phyloP scores from a whole-genome alignment of 306 rosid genomes.

The Pueraria montana region DNA sequence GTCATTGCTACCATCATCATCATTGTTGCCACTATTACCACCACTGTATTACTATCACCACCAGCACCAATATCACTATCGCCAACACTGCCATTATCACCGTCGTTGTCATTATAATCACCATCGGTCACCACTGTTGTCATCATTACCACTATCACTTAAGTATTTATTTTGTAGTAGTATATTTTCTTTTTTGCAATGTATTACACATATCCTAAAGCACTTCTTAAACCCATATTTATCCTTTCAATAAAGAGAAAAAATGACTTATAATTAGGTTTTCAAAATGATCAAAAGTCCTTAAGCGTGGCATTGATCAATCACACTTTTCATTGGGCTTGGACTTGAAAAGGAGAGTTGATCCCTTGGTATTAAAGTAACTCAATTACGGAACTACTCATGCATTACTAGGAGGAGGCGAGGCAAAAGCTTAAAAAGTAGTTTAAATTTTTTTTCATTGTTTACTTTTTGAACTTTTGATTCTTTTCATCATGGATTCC shows the following conservation, averaged over 20 bases:
- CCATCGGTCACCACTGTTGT: too few species aligned
- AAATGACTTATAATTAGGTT: slow-evolving; percentile 43
- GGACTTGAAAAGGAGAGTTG: slow-evolving; percentile 32
- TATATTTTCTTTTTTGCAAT: too few species aligned
- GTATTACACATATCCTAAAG: too few species aligned
- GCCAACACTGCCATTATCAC: too few species aligned
- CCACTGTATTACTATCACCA: too few species aligned
- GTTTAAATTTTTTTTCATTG: slow-evolving; percentile 12
- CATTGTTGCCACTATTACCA: too few species aligned
- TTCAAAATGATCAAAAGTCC: slow-evolving; percentile 45
- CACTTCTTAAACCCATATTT: background rate
- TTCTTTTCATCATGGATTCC: slow-evolving; percentile 54
- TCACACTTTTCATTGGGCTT: slow-evolving; percentile 29
- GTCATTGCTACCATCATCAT: too few species aligned
- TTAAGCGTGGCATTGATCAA: slow-evolving; percentile 55
- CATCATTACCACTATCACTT: too few species aligned
- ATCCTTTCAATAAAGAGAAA: slow-evolving; percentile 29
- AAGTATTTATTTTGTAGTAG: too few species aligned
- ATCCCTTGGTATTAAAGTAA: slow-evolving; percentile 54
- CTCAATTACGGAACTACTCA: slow-evolving; percentile 51
- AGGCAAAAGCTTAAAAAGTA: slow-evolving; percentile 40
- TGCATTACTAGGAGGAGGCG: slow-evolving; percentile 49
- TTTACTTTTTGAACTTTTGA: slow-evolving; percentile 45
- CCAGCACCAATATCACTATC: too few species aligned
- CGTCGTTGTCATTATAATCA: too few species aligned